These are phyloP conservation scores for Hura crepitans DNA, from an alignment of 441 rosid species.

Conservation along the genomic window DNA sequence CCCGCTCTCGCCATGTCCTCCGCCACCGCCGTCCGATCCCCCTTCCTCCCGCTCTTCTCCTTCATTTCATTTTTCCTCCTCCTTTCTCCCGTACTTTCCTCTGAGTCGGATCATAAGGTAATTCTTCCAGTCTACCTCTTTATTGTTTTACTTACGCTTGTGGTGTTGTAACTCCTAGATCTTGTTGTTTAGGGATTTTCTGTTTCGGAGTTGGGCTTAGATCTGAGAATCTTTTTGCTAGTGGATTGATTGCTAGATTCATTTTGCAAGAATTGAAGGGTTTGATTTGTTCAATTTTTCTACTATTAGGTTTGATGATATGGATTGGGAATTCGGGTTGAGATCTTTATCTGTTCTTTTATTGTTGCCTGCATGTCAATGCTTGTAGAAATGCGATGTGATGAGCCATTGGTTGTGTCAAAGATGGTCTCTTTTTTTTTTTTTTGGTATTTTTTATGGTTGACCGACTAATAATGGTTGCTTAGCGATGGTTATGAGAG, in stretches of 20 bases:
- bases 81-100: constrained; percentile 46
- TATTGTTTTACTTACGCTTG: not conserved
- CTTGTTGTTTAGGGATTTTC: constrained; percentile 13
- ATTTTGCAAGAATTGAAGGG: not conserved
- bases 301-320: not conserved
- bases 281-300: not conserved
- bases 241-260: not conserved
- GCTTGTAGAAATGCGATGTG: constrained; percentile 7
- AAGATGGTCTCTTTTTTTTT: constrained; percentile 11
- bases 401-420: not conserved
- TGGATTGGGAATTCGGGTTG: constrained; percentile 12
- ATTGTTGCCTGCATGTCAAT: not conserved
- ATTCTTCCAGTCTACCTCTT: not conserved
- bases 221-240: constrained; percentile 18
- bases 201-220: constrained; percentile 16
- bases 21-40: constrained; percentile 32
- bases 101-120: constrained; percentile 98
- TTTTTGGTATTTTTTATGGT: not conserved
- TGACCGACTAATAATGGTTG: not conserved
- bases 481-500: not conserved
- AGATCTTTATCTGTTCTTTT: not conserved
- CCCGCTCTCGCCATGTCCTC: constrained; percentile 45
- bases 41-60: constrained; percentile 27
- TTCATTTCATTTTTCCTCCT: constrained; percentile 29
- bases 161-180: constrained; percentile 15